Evolutionary conservation across 345 rosid species (phyloP).

Genomic region (Cochlearia excelsa): DNA sequence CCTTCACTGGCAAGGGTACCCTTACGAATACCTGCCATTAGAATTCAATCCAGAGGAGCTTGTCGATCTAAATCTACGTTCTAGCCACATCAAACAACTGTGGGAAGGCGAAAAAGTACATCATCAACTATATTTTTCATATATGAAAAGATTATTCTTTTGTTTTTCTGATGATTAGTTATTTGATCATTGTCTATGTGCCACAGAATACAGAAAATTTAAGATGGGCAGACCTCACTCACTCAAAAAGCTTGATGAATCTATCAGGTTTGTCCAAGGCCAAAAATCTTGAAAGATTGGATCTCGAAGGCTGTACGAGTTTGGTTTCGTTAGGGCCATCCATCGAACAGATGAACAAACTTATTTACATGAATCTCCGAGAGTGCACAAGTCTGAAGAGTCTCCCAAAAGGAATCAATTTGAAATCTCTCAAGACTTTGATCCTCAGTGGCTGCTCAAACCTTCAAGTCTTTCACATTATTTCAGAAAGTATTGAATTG

Average conservation of each 20-base stretch:
- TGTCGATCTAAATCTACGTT: constrained; percentile 19
- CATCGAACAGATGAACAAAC: constrained; percentile 15
- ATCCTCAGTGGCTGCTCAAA: constrained; percentile 35
- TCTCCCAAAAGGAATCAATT: constrained; percentile 13
- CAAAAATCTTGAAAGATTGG: constrained; percentile 26
- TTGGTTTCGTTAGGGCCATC: constrained; percentile 21
- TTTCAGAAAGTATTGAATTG: constrained; percentile 23
- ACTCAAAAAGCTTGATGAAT: constrained; percentile 19
- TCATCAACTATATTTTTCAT: neutral
- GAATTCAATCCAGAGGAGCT: constrained; percentile 29
- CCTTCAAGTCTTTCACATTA: constrained; percentile 23
- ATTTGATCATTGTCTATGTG: neutral
- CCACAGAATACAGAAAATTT: constrained; percentile 28
- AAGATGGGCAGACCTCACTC: constrained; percentile 28
- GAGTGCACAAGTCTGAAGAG: constrained; percentile 28
- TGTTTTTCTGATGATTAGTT: neutral
- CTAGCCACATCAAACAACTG: constrained; percentile 31
- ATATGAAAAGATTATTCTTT: neutral
- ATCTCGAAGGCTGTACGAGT: constrained; percentile 30
- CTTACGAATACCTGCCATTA: constrained; percentile 29
- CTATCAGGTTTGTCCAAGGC: constrained; percentile 37
- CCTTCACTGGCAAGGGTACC: constrained; percentile 38
- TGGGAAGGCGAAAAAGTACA: constrained; percentile 35
- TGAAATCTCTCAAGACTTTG: constrained; percentile 21
- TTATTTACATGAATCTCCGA: constrained; percentile 26